A percentile compares a stretch with the other conserved stretches of the same genome.
Evolutionary conservation across 805 yeast genomes (phyloP).

Genomic region (Ogataea populi-albae): DNA sequence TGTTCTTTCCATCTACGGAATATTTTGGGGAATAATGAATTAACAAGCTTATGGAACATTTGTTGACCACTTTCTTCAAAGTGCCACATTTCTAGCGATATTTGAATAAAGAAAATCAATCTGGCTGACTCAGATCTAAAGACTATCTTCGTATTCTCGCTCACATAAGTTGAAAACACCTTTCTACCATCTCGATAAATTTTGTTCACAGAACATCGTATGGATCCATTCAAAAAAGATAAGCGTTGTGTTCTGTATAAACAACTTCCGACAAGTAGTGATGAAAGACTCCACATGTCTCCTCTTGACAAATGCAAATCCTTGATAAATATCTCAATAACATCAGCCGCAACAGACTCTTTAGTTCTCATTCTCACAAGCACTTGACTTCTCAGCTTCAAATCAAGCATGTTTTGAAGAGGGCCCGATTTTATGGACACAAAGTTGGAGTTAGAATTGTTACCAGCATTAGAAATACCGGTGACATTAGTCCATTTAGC

Average conservation of each 20-base stretch:
- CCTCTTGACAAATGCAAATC: conserved; percentile 84
- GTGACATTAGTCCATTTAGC: not conserved
- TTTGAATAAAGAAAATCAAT: conserved; percentile 77
- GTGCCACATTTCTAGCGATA: conserved; percentile 96
- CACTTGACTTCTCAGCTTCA: conserved; percentile 68
- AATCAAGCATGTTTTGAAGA: conserved; percentile 55
- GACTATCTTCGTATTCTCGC: conserved; percentile 70
- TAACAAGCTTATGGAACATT: conserved; percentile 86
- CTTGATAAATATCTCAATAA: conserved; percentile 75
- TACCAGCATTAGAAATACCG: conserved; percentile 16
- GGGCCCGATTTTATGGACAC: conserved; percentile 61
- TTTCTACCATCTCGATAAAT: conserved; percentile 67
- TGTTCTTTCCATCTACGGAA: conserved; percentile 83
- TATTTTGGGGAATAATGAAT: conserved; percentile 86
- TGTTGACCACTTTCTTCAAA: conserved; percentile 96
- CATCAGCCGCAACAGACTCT: conserved; percentile 64
- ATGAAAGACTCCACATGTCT: conserved; percentile 86
- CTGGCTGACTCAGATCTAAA: conserved; percentile 91
- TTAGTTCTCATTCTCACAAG: conserved; percentile 47
- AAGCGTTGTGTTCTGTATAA: conserved; percentile 65
- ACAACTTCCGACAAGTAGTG: conserved; percentile 58
- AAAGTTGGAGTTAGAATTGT: conserved; percentile 28
- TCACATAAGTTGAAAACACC: conserved; percentile 72
- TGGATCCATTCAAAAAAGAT: conserved; percentile 52
- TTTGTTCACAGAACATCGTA: conserved; percentile 62